Evolutionary conservation across 805 yeast genomes (phyloP), one percentile per base, ranked within the genome.

Genomic region (Brettanomyces anomalus): DNA sequence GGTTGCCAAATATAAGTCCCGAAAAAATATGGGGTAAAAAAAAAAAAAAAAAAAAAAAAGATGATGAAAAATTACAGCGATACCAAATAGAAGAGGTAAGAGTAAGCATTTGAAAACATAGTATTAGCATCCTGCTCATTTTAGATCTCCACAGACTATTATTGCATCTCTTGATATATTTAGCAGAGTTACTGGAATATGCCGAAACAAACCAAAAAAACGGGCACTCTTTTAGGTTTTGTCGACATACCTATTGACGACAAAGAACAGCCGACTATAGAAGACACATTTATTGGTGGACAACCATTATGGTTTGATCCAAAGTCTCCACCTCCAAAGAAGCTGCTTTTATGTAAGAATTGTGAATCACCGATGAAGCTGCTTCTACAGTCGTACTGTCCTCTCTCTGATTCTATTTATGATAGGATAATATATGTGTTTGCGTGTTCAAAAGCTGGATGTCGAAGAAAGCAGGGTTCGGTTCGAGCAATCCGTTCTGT

Each of bases 231-330:
- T 42, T 61, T 85, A 17, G 94, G 90, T 1, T 79, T 71, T 53
- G 75, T 79, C 10, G 93, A 84, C 53, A 70, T 74, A 1, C 71
- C 76, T n/a, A 70, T 73, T 24, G 67, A 72, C 5, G 70, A 65
- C 14, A 73, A 68, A 3, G 77, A 71, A 31, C 52, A 48, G 33
- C 70, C 77, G 24, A 61, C 68, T 1, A 44, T 68, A 4, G 79
- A 74, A 44, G 96, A 87, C 54, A 77, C 94, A 0, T 80, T 86
- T 49, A 71, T 90, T 28, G 97, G 97, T 1, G 94, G 95, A 1
- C 61, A 64, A 33, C 86, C 89, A 6, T 55, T 77, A 6, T 82
- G 95, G 94, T 59, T 86, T 30, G 73, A 80, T 48, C 70, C 71
- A 3, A 64, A 68, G 1, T 77, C 86, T 0, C 58, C 65, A 3